Evolutionary conservation across 495 filamentous ascomycete species (phyloP).

Genomic region (Penicillium desertorum): DNA sequence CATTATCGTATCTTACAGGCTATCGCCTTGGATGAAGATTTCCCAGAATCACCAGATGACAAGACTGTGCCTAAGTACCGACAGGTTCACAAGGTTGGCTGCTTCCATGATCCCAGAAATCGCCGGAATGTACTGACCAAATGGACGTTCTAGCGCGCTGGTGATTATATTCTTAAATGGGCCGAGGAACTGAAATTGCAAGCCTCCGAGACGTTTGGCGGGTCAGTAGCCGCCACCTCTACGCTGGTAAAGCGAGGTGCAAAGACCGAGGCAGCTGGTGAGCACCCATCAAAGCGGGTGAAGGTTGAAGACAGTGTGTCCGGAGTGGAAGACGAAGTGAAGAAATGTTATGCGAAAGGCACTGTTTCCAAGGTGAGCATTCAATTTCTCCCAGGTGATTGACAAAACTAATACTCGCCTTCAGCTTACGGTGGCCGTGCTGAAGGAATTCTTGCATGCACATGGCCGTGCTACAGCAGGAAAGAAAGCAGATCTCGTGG

Average conservation of each 20-base stretch:
- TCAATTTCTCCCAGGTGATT: conserved; percentile 1
- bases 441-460: conserved; percentile 65
- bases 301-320: conserved; percentile 47
- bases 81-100: conserved; percentile 73
- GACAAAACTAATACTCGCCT: conserved; percentile 7
- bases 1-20: conserved; percentile 95
- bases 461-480: conserved; percentile 63
- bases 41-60: conserved; percentile 78
- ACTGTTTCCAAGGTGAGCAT: conserved; percentile 57
- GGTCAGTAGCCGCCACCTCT: conserved; percentile 34
- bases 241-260: conserved; percentile 49
- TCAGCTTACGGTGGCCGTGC: conserved; percentile 62
- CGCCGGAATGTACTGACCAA: conserved; percentile 10
- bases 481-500: conserved; percentile 78
- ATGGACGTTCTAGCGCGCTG: conserved; percentile 54
- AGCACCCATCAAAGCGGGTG: conserved; percentile 47
- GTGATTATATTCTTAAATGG: conserved; percentile 75
- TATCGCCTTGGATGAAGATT: conserved; percentile 86
- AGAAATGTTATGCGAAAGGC: conserved; percentile 56
- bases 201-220: conserved; percentile 41
- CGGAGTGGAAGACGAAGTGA: conserved; percentile 58
- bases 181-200: conserved; percentile 61
- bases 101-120: neutral
- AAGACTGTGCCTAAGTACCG: conserved; percentile 79
- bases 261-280: conserved; percentile 34